Evolutionary conservation across 164 flowering plant species (phyloP), one percentile per base, ranked within the genome.

Genomic region (Chloranthus sessilifolius): DNA sequence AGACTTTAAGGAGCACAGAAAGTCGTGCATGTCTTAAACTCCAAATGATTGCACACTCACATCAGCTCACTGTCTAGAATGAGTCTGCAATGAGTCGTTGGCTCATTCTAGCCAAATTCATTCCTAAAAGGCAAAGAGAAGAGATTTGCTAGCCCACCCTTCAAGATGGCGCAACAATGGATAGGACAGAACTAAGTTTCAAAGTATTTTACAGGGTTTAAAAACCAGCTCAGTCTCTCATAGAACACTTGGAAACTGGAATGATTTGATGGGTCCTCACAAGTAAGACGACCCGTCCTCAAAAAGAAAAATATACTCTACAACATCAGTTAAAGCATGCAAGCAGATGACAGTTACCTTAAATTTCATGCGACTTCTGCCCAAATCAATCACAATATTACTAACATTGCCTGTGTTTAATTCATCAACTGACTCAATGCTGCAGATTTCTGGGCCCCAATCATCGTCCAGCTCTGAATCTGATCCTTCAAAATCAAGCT

Each of bases 401-500:
- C 72, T 40, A 40, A 79, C 52, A 62, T 79, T 74, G 1, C 47
- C 74, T 55, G 65, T 71, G 45, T 66, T 61, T 19, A 37, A 8
- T 44, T 60, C 72, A 55, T 63, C 69, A 19, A 20, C 39, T n/a
- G 65, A 53, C 12, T 50, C 19, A 8, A 49, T 23, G 28, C 10
- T 43, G 54, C 34, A 52, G 49, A 59, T 53, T 57, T 71, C 83
- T 34, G 69, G 39, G 44, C 35, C 82, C 2, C 52, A 59, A 50
- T 77, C 85, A 56, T 77, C 83, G 44, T 77, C 86, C 20, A 16
- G 4, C n/a, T 21, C 42, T 21, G 42, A 7, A 11, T 55, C 50
- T 44, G 85, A 82, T 45, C 59, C 68, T 16, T 67, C 88, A 54
- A 41, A 74, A 44, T 73, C 83, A 58, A 56, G 37, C 12, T 77